Evolutionary conservation across 2,329 filamentous ascomycete species (phyloP).

Genomic region (Trichoderma brevicompactum): DNA sequence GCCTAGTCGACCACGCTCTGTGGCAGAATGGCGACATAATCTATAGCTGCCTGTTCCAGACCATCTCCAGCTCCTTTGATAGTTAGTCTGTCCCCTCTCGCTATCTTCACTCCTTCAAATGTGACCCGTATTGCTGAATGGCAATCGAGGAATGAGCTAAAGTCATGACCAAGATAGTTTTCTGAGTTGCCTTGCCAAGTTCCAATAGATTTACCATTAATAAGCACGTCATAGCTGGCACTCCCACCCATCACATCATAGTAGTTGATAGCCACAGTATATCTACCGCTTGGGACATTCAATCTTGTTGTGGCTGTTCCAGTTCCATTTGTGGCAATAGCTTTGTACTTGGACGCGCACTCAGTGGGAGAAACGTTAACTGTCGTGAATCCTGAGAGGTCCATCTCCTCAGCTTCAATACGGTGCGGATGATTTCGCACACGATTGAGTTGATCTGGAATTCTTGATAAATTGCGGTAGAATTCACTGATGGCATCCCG

Average conservation of each 20-base stretch:
- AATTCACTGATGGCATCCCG: constrained; percentile 68
- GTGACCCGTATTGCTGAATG: constrained; percentile 20
- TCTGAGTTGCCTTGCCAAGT: constrained; percentile 20
- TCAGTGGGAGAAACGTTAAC: constrained; percentile 62
- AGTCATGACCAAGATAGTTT: constrained; percentile 19
- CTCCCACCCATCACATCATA: constrained; percentile 65
- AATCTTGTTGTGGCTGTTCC: constrained; percentile 18
- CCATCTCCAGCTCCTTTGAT: constrained; percentile 48
- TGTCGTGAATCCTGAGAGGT: constrained; percentile 59
- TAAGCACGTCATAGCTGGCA: constrained; percentile 40
- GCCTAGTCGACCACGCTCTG: constrained; percentile 59
- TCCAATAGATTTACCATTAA: constrained; percentile 11
- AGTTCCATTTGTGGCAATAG: constrained; percentile 55
- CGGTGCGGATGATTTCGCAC: constrained; percentile 66
- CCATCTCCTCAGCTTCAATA: constrained; percentile 72
- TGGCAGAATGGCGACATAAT: constrained; percentile 68
- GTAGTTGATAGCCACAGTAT: constrained; percentile 69
- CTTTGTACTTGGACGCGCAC: constrained; percentile 58
- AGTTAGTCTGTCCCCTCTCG: constrained; percentile 8
- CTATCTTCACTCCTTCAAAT: constrained; percentile 2
- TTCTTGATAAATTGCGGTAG: constrained; percentile 64
- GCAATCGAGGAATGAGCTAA: constrained; percentile 20
- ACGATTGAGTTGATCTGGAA: constrained; percentile 59
- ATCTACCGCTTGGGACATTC: constrained; percentile 52
- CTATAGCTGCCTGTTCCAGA: constrained; percentile 65